phyloP scores from a whole-genome alignment of 257 asterid genomes.

The Solanum habrochaites region DNA sequence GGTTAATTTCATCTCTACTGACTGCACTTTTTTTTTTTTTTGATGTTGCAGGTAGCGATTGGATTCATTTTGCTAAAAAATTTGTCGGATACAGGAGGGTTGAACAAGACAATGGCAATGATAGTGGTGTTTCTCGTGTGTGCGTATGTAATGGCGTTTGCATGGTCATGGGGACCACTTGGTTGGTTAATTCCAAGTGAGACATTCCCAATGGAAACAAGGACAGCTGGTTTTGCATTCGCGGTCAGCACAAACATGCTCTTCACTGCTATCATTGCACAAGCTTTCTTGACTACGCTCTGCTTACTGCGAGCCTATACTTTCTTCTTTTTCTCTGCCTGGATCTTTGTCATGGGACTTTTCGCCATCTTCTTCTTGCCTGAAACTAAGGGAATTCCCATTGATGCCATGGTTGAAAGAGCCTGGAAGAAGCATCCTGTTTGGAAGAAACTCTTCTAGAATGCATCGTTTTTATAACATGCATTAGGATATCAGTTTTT shows the following conservation, averaged over 20 bases:
- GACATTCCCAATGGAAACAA: slow-evolving; percentile 54
- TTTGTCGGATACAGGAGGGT: slow-evolving; percentile 26
- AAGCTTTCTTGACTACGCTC: slow-evolving; percentile 19
- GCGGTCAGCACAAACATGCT: slow-evolving; percentile 51
- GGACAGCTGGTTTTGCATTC: slow-evolving; percentile 63
- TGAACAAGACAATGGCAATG: slow-evolving; percentile 14
- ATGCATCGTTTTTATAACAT: neutral
- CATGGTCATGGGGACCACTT: slow-evolving; percentile 87
- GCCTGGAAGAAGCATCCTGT: slow-evolving; percentile 27
- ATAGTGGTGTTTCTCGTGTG: slow-evolving; percentile 50
- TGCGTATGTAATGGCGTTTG: slow-evolving; percentile 57
- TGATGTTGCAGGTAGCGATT: slow-evolving; percentile 30
- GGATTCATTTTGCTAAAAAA: slow-evolving; percentile 29
- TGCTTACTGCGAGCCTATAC: slow-evolving; percentile 28
- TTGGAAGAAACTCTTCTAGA: slow-evolving; percentile 18
- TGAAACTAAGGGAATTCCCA: slow-evolving; percentile 26
- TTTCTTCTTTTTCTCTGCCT: slow-evolving; percentile 23
- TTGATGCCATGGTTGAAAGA: slow-evolving; percentile 15
- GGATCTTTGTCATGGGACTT: slow-evolving; percentile 15
- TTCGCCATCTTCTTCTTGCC: slow-evolving; percentile 21
- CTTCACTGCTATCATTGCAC: slow-evolving; percentile 24
- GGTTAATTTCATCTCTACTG: neutral
- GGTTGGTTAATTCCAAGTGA: slow-evolving; percentile 78
- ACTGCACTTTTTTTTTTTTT: neutral
- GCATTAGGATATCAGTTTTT: neutral